phyloP scores from a whole-genome alignment of 768 basidiomycete genomes.

The Pisolithus orientalis region DNA sequence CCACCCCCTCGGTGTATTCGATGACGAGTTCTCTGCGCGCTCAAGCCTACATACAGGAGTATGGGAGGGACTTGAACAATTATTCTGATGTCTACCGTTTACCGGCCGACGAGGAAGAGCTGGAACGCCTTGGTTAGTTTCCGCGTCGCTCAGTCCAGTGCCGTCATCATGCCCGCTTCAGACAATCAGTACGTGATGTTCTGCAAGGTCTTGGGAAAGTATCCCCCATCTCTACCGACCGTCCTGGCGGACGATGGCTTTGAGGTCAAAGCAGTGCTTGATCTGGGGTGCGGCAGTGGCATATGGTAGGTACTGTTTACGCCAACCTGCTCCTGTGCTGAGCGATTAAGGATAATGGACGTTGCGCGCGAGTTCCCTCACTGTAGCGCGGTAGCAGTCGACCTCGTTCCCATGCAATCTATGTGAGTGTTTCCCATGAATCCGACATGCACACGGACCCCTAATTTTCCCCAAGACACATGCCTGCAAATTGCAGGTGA shows the following conservation, averaged over 20 bases:
- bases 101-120: slow-evolving; percentile 74
- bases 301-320: slow-evolving; percentile 47
- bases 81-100: slow-evolving; percentile 75
- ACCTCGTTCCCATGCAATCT: slow-evolving; percentile 75
- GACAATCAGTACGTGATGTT: slow-evolving; percentile 68
- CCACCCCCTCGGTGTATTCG: slow-evolving; percentile 63
- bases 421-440: slow-evolving; percentile 36
- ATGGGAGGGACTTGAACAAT: slow-evolving; percentile 66
- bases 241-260: slow-evolving; percentile 57
- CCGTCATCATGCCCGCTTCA: slow-evolving; percentile 23
- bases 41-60: slow-evolving; percentile 56
- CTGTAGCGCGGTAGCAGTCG: slow-evolving; percentile 64
- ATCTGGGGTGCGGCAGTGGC: slow-evolving; percentile 78
- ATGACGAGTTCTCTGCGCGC: slow-evolving; percentile 58
- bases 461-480: slow-evolving; percentile 35
- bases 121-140: slow-evolving; percentile 57
- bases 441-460: slow-evolving; percentile 9
- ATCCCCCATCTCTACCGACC: slow-evolving; percentile 49
- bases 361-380: slow-evolving; percentile 67
- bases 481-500: slow-evolving; percentile 70
- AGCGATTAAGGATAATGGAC: slow-evolving; percentile 60
- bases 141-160: slow-evolving; percentile 1
- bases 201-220: slow-evolving; percentile 59
- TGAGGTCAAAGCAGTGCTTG: slow-evolving; percentile 57
- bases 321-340: neutral